These are phyloP conservation scores for Senna tora DNA, from an alignment of 306 rosid species.

Conservation along the genomic window DNA sequence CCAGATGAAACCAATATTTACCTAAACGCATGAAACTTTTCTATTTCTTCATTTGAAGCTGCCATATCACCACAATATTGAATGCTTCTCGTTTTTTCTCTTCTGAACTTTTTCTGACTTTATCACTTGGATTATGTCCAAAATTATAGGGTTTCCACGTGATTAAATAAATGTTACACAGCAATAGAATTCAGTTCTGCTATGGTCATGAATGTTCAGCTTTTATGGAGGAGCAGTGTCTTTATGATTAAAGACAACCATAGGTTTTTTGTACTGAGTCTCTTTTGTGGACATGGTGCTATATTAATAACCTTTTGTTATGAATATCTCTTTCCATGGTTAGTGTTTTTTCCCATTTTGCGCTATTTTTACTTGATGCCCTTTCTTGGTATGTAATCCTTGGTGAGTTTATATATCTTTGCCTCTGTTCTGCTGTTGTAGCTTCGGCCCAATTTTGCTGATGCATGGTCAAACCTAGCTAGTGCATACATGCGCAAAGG, in stretches of 20 bases:
- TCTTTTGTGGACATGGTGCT: conserved; percentile 6
- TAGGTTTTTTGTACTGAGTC: neutral
- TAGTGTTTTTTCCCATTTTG: neutral
- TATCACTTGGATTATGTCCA: neutral
- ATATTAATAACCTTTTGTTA: conserved; percentile 2
- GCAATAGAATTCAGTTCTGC: neutral
- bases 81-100: neutral
- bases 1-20: neutral
- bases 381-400: conserved; percentile 20
- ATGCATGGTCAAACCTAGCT: conserved; percentile 98
- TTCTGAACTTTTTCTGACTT: neutral
- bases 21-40: neutral
- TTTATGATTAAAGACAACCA: conserved; percentile 5
- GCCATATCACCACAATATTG: neutral
- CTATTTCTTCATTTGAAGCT: neutral
- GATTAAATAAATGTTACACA: neutral
- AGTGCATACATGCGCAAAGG: conserved; percentile 99
- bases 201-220: neutral
- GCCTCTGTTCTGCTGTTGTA: conserved; percentile 46
- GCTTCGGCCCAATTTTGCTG: conserved; percentile 96
- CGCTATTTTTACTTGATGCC: neutral
- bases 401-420: conserved; percentile 22
- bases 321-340: conserved; percentile 2
- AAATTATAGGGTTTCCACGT: neutral
- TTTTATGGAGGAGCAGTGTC: neutral